phyloP scores from a whole-genome alignment of 371 early-diverging fungal species.

The Mucor plumbeus region DNA sequence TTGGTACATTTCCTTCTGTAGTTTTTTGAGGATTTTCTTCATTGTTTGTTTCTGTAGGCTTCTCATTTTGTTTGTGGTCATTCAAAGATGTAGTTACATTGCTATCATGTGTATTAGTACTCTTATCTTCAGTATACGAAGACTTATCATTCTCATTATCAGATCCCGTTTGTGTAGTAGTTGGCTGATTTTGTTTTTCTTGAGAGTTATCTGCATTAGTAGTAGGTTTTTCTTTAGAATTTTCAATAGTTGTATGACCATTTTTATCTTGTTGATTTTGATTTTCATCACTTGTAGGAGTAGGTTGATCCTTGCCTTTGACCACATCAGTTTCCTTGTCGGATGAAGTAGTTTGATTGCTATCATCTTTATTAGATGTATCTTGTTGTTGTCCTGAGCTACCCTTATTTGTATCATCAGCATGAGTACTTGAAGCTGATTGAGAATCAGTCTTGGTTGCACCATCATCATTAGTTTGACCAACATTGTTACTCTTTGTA shows the following conservation, averaged over 20 bases:
- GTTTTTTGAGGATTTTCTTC: neutral
- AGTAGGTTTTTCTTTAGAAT: neutral
- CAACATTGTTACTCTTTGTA: neutral
- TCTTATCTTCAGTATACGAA: neutral
- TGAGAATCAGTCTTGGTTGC: conserved; percentile 3
- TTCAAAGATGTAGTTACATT: neutral
- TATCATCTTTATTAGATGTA: neutral
- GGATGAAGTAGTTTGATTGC: neutral
- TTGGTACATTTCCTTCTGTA: neutral
- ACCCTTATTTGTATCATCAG: conserved; percentile 7
- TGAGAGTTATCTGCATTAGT: neutral
- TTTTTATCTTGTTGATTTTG: neutral
- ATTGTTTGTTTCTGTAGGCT: neutral
- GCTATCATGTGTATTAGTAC: neutral
- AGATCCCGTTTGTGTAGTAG: neutral
- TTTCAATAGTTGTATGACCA: neutral
- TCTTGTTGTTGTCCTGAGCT: neutral
- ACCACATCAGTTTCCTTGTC: no score
- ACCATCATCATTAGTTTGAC: neutral
- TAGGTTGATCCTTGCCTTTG: no score
- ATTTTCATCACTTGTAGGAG: no score
- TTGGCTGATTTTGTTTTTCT: neutral
- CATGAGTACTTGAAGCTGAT: neutral
- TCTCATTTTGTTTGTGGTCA: neutral
- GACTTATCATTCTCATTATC: neutral